Evolutionary conservation across 306 rosid genomes (phyloP), one percentile per base, ranked within the genome.

Genomic region (Ormosia emarginata): DNA sequence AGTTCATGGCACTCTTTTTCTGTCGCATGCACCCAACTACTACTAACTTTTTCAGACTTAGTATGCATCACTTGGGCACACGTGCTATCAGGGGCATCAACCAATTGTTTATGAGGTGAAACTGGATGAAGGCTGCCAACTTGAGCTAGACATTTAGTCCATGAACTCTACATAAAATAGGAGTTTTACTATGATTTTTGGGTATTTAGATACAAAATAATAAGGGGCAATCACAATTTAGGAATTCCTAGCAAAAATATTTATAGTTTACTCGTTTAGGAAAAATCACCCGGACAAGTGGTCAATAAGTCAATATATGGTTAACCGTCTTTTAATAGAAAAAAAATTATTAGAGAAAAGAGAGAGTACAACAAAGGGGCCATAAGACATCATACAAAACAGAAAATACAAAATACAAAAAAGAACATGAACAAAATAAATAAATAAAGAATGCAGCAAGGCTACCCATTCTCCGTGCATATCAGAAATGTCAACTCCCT

Each of bases 81-180:
- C 1, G 84, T 89, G 87, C 90, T 84, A 77, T 89, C 88, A 64
- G 90, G 85, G 75, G 86, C 73, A 79, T 85, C 94, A 40, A 50
- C 83, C 71, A 49, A 73, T 33, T 72, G 85, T 39, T 57, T 83
- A 52, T 46, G 87, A 71, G 88, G 67, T 32, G 89, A 90, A 81
- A 34, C 78, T 77, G 85, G 82, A 55, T 36, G 81, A 68, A 88
- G 81, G 59, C 89, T 85, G 74, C 88, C 82, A 72, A 78, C 84
- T 73, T 91, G 87, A 73, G 69, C 86, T 34, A 85, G 86, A 80
- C 81, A 83, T 83, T 83, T 84, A 80, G 89, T 90, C 90, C 90
- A 68, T 65, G 87, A 68, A 90, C 83, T 82, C 88, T 88, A 78
- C 88, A 75, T 33, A 84, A 72, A 53, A 78, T 39, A 65, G 44